phyloP scores from a whole-genome alignment of 1,284 basidiomycete genomes.

The Fomitopsis pinicola region DNA sequence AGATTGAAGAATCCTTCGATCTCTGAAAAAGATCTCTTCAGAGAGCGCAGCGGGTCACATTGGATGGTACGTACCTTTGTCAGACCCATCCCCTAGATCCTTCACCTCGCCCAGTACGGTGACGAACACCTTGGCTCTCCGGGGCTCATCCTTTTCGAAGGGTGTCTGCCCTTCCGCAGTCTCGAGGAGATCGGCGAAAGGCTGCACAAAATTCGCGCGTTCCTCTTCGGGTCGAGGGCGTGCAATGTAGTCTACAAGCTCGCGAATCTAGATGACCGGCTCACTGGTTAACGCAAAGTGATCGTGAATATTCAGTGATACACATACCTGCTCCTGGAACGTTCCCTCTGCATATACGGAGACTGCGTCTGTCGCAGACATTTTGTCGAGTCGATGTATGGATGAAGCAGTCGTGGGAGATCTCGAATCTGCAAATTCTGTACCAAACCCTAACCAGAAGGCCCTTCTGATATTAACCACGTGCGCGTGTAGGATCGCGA shows the following conservation, averaged over 20 bases:
- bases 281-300: neutral
- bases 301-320: neutral
- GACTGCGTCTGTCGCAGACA: slow-evolving; percentile 63
- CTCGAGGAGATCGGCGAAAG: slow-evolving; percentile 61
- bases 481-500: neutral
- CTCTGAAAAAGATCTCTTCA: slow-evolving; percentile 40
- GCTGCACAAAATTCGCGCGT: slow-evolving; percentile 56
- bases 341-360: slow-evolving; percentile 87
- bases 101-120: slow-evolving; percentile 62
- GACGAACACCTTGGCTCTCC: slow-evolving; percentile 48
- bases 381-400: slow-evolving; percentile 19
- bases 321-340: slow-evolving; percentile 76
- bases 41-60: neutral
- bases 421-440: slow-evolving; percentile 1
- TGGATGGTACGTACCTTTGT: slow-evolving; percentile 51
- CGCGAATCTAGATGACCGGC: slow-evolving; percentile 55
- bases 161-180: slow-evolving; percentile 50
- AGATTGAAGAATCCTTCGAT: slow-evolving; percentile 87
- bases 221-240: slow-evolving; percentile 68
- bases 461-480: neutral
- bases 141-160: slow-evolving; percentile 47
- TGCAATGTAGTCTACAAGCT: slow-evolving; percentile 75
- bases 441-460: neutral
- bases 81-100: slow-evolving; percentile 67
- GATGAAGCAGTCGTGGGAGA: slow-evolving; percentile 5